Conservation (phyloP, 2,329 filamentous ascomycete species). For the Trichoderma asperellum region DNA sequence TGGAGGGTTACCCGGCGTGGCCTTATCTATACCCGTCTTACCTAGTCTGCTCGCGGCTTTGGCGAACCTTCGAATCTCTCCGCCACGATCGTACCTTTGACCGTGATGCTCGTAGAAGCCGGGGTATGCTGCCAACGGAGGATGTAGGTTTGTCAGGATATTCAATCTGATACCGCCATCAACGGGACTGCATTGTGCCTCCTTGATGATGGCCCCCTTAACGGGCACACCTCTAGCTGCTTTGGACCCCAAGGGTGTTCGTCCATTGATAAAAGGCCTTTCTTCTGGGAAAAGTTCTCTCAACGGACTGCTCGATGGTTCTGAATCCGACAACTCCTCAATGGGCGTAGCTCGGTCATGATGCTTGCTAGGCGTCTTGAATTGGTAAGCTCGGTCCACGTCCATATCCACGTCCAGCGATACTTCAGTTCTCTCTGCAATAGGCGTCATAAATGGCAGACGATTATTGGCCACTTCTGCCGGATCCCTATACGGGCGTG, state of each 20-base stretch:
- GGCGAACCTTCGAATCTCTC: conserved; percentile 80
- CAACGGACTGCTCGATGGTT: conserved; percentile 71
- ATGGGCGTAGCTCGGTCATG: conserved; percentile 36
- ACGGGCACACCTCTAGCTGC: conserved; percentile 40
- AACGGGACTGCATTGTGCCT: conserved; percentile 85
- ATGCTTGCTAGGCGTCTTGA: conserved; percentile 77
- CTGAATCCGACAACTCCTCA: conserved; percentile 44
- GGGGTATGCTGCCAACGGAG: conserved; percentile 72
- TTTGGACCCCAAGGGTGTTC: conserved; percentile 55
- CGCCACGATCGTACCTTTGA: conserved; percentile 65
- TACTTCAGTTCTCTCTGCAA: conserved; percentile 91
- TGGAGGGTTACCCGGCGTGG: conserved; percentile 59
- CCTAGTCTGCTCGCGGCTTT: conserved; percentile 65
- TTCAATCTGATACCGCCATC: conserved; percentile 73
- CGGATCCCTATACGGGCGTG: conserved; percentile 79
- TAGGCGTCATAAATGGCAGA: conserved; percentile 97
- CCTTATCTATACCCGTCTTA: conserved; percentile 63
- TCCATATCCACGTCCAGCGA: conserved; percentile 72
- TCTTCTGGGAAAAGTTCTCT: conserved; percentile 63
- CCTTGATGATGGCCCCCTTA: conserved; percentile 77
- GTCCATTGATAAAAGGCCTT: conserved; percentile 51
- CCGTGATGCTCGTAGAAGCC: conserved; percentile 78
- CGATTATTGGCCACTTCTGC: conserved; percentile 82
- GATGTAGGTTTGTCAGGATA: conserved; percentile 75
- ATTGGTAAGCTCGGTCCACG: conserved; percentile 62